Evolutionary conservation across 805 yeast species (phyloP), one percentile per base, ranked within the genome.

Genomic region (Brettanomyces bruxellensis): DNA sequence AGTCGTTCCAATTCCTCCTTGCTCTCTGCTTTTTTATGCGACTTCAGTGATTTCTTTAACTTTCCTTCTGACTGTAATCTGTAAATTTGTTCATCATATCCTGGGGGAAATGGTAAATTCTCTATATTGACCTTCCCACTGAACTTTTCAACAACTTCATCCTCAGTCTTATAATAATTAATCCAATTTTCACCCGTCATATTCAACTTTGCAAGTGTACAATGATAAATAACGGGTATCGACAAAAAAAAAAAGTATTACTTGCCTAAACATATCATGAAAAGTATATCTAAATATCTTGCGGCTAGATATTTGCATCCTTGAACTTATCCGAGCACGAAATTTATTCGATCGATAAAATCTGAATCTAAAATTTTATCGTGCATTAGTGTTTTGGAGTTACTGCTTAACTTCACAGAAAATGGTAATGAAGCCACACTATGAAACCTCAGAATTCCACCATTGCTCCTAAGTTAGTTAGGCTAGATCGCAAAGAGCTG

Each of bases 1-100:
- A 75, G 61, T 38, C 64, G 65, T 37, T 65, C 71, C 38, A 70
- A 51, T 11, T 55, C 59, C 28, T 40, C 47, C 35, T 54, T 54
- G 22, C 66, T 71, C 50, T 66, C 70, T 32, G 32, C 40, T 6
- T 32, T 13, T 28, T 45, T 40, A 9, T 7, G 9, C 24, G 34
- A 39, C 7, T 4, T 12, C 34, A 32, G 11, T n/a, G 18, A 37
- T 24, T 38, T 25, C 6, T 43, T 38, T 12, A 25, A 14, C 13
- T 14, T 37, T 11, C 46, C 46, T 9, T 37, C 35, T 25, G 46
- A 52, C 36, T 52, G 43, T 37, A 41, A 49, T 38, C 45, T 54
- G 48, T 44, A 52, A 39, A 49, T 47, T 4, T 44, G 34, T 13
- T 55, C 63, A 25, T 48, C 45, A 38, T 40, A 48, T 8, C 55